Conservation (phyloP, 257 asterid genomes). For the Solanum chiquidenum region DNA sequence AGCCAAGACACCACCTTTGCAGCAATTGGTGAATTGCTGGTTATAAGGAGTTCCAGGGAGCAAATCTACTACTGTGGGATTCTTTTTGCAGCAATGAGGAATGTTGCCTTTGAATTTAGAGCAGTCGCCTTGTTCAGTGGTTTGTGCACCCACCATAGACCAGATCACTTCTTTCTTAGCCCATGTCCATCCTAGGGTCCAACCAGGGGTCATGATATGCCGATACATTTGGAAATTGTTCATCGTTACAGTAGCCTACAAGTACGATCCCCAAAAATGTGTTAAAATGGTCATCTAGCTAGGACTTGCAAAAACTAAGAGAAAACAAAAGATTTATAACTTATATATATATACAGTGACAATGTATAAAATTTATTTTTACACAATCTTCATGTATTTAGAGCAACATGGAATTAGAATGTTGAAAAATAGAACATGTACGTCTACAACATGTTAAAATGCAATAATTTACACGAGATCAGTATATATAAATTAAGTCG, state of each 20-base stretch:
- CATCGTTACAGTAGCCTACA: conserved; percentile 56
- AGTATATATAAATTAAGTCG: neutral
- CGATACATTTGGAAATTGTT: conserved; percentile 67
- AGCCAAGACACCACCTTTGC: conserved; percentile 65
- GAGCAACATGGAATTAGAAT: neutral
- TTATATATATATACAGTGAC: neutral
- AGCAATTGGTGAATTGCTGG: conserved; percentile 64
- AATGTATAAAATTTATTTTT: neutral
- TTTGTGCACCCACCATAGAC: conserved; percentile 59
- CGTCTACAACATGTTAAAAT: neutral
- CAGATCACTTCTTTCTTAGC: conserved; percentile 76
- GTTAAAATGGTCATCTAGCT: neutral
- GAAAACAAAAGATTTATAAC: neutral
- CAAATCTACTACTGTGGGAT: conserved; percentile 52
- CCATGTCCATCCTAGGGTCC: conserved; percentile 84
- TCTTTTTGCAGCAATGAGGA: conserved; percentile 75
- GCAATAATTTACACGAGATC: neutral
- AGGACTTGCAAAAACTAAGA: neutral
- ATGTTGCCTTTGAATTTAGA: conserved; percentile 65
- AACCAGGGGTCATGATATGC: conserved; percentile 70
- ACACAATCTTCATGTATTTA: neutral
- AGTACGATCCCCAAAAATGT: neutral
- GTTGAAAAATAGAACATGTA: neutral
- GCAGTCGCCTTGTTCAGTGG: conserved; percentile 83
- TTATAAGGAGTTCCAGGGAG: conserved; percentile 76